Evolutionary conservation across 495 filamentous ascomycete genomes (phyloP), one percentile per base, ranked within the genome.

Genomic region (Aspergillus ellipticus): DNA sequence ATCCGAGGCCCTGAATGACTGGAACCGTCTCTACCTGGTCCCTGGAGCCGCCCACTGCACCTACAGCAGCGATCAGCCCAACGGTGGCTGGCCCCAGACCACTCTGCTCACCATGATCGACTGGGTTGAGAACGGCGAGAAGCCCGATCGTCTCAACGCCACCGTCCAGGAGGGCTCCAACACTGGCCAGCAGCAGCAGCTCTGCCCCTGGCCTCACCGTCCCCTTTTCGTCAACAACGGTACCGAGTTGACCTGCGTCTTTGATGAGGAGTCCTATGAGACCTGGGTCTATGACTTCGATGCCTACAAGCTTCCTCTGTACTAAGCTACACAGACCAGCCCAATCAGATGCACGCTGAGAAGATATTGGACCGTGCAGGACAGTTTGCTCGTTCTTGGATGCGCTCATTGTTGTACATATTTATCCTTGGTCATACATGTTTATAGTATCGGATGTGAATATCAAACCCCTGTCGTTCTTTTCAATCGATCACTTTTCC

Each of bases 91-190:
- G 61, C 78, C 79, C 1, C 63, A 76, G 51, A 61, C 35, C 57
- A 82, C 48, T 64, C 67, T 71, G 60, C 55, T 59, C 37, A 69
- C 55, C 26, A 63, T 81, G 49, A 81, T 83, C 51, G 63, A 78
- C 46, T 82, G 79, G 79, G 80, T 79, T 6, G 80, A 81, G 61
- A 71, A 78, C 9, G 77, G 74, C 15, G 59, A 72, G 2, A 63
- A 69, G 45, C 79, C 79, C 1, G 55, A 50, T 3, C 66, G 64
- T 22, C 59, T 79, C 16, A 75, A 78, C 55, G 65, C 68, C 7
- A 75, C 72, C 21, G 67, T 75, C 2, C 56, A 53, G n/a, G 59
- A 57, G 10, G 74, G 72, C 3, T 49, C 56, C 1, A 54, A 73
- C 20, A 48, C 55, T 20, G 79, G 76, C 2, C 63, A 74, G 59